These are phyloP conservation scores for Cynanchum wilfordii DNA, from an alignment of 257 asterid genomes.

Conservation along the genomic window DNA sequence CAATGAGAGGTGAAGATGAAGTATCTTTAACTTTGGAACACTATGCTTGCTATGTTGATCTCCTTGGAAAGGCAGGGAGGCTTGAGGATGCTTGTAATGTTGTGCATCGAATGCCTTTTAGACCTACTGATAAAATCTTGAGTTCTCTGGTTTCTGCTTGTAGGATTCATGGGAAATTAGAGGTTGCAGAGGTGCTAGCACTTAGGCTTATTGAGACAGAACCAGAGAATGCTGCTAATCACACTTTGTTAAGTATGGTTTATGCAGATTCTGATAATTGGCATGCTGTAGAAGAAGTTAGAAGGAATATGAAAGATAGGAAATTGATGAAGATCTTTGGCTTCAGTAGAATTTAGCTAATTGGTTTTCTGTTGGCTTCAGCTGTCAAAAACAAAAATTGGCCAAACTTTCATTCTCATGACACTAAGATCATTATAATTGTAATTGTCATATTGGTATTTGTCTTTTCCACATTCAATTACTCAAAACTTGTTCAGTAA, in stretches of 20 bases:
- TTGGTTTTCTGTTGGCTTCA: neutral
- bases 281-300: constrained; percentile 50
- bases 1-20: constrained; percentile 20
- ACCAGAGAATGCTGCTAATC: constrained; percentile 64
- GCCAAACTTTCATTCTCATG: too few relatives aligned
- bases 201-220: constrained; percentile 39
- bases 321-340: constrained; percentile 38
- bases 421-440: too few relatives aligned
- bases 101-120: constrained; percentile 36
- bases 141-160: constrained; percentile 54
- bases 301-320: constrained; percentile 42
- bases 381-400: too few relatives aligned
- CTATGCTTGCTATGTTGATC: constrained; percentile 61
- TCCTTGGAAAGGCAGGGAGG: constrained; percentile 72
- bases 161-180: constrained; percentile 54
- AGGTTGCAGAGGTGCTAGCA: constrained; percentile 49
- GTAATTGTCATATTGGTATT: neutral
- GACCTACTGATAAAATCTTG: constrained; percentile 39
- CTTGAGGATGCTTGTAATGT: constrained; percentile 48
- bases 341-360: constrained; percentile 40
- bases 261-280: constrained; percentile 62
- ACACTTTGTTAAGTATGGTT: constrained; percentile 48
- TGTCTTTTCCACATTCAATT: neutral
- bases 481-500: neutral
- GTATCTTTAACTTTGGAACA: constrained; percentile 39